Percentiles rank a stretch among this genome's conserved stretches.
Evolutionary conservation across 1,139 yeast genomes (phyloP).

Genomic region (Wickerhamomyces sp.): DNA sequence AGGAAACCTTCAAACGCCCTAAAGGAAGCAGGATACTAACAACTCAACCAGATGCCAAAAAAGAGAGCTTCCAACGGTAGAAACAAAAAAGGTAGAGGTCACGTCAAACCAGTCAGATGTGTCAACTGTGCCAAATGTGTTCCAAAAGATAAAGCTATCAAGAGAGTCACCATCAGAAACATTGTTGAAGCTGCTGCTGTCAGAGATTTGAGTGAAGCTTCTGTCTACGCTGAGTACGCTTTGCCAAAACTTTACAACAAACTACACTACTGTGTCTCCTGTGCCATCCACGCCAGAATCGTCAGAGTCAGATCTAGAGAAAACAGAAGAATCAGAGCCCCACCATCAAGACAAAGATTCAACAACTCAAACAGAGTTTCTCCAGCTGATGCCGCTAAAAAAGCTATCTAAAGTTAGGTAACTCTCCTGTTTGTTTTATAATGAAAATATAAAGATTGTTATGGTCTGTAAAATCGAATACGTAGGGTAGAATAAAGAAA

Average conservation of each 20-base stretch:
- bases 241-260: slow-evolving; percentile 99
- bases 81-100: slow-evolving; percentile 99
- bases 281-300: slow-evolving; percentile 99
- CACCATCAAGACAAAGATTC: slow-evolving; percentile 99
- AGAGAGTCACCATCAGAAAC: slow-evolving; percentile 99
- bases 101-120: slow-evolving; percentile 99
- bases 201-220: slow-evolving; percentile 99
- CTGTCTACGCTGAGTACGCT: slow-evolving; percentile 98
- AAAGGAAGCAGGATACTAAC: slow-evolving; percentile 9
- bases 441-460: slow-evolving; percentile 1
- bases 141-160: slow-evolving; percentile 99
- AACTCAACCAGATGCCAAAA: slow-evolving; percentile 80
- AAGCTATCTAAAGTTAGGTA: slow-evolving; percentile 47
- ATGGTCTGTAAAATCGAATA: slow-evolving; percentile 2
- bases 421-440: slow-evolving; percentile 4
- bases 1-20: neutral
- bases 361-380: slow-evolving; percentile 93
- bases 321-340: slow-evolving; percentile 98
- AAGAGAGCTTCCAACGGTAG: slow-evolving; percentile 99
- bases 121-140: slow-evolving; percentile 99
- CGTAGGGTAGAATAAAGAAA: too few relatives aligned
- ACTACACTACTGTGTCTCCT: slow-evolving; percentile 99
- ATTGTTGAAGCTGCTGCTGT: slow-evolving; percentile 99
- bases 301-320: slow-evolving; percentile 99
- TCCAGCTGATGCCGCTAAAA: slow-evolving; percentile 98